These are phyloP conservation scores for Candida maltosa DNA, from an alignment of 805 yeast genomes.

Conservation along the genomic window DNA sequence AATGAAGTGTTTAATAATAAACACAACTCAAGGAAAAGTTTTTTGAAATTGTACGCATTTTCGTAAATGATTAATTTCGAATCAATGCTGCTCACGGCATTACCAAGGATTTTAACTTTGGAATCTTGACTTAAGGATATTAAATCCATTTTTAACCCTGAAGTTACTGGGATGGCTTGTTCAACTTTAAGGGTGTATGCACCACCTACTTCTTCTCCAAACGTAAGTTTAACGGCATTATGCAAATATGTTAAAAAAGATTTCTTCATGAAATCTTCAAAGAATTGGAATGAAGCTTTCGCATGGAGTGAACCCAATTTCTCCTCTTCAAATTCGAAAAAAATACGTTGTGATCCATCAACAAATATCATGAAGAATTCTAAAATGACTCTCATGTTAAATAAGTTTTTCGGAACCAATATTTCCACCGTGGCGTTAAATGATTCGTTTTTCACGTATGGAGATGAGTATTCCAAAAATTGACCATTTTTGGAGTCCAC, in stretches of 20 bases:
- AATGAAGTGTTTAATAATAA: conserved; percentile 58
- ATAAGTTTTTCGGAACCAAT: conserved; percentile 65
- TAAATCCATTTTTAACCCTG: conserved; percentile 24
- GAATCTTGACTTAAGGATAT: conserved; percentile 26
- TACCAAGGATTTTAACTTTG: neutral
- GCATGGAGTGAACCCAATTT: conserved; percentile 5
- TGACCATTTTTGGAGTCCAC: conserved; percentile 10
- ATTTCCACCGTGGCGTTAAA: conserved; percentile 56
- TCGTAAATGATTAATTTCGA: conserved; percentile 22
- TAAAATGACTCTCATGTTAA: conserved; percentile 75
- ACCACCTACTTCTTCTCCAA: conserved; percentile 38
- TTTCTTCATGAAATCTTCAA: conserved; percentile 60
- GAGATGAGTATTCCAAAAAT: conserved; percentile 15
- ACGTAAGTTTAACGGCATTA: conserved; percentile 49
- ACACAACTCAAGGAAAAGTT: conserved; percentile 46
- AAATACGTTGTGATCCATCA: conserved; percentile 48
- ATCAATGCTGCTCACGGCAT: conserved; percentile 1
- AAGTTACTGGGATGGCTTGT: no score
- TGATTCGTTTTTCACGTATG: conserved; percentile 60
- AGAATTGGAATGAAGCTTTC: conserved; percentile 39
- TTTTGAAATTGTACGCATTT: conserved; percentile 45
- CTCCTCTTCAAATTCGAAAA: conserved; percentile 14
- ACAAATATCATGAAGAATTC: conserved; percentile 71
- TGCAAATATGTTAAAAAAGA: conserved; percentile 65
- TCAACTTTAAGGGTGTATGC: conserved; percentile 4